Conservation (phyloP, 2,329 filamentous ascomycete species). For the Aspergillus pseudoterreus region DNA sequence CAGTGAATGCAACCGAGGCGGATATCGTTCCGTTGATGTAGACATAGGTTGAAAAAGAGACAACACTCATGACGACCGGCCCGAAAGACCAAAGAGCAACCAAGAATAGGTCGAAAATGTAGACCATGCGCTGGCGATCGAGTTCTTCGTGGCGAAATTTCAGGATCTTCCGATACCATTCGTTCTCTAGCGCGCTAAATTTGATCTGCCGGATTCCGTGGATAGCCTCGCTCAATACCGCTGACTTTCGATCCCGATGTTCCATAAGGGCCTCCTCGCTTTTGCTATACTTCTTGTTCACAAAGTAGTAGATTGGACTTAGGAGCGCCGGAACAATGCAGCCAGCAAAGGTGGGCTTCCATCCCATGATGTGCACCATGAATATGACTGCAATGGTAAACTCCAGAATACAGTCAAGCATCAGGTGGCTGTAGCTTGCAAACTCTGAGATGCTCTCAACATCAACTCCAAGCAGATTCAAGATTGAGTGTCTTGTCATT, state of each 20-base stretch:
- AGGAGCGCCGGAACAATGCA: constrained; percentile 61
- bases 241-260: constrained; percentile 68
- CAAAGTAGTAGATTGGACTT: constrained; percentile 64
- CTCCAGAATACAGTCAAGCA: constrained; percentile 60
- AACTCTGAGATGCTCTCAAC: constrained; percentile 66
- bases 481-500: constrained; percentile 55
- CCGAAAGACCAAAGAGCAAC: constrained; percentile 67
- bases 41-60: constrained; percentile 65
- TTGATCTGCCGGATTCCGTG: constrained; percentile 81
- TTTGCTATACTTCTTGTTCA: constrained; percentile 60
- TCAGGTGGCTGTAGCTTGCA: constrained; percentile 59
- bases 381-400: constrained; percentile 63
- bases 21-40: constrained; percentile 57
- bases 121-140: constrained; percentile 61
- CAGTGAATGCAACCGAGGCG: constrained; percentile 74
- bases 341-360: constrained; percentile 63
- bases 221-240: constrained; percentile 69
- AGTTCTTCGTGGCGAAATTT: constrained; percentile 64
- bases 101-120: constrained; percentile 59
- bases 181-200: constrained; percentile 69
- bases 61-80: constrained; percentile 66
- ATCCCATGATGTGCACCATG: constrained; percentile 64
- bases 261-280: constrained; percentile 71
- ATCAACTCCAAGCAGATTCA: constrained; percentile 74
- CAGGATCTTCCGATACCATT: constrained; percentile 69